Conservation (phyloP, 176 grass and related monocot species). For the Bolboschoenus planiculmis region DNA sequence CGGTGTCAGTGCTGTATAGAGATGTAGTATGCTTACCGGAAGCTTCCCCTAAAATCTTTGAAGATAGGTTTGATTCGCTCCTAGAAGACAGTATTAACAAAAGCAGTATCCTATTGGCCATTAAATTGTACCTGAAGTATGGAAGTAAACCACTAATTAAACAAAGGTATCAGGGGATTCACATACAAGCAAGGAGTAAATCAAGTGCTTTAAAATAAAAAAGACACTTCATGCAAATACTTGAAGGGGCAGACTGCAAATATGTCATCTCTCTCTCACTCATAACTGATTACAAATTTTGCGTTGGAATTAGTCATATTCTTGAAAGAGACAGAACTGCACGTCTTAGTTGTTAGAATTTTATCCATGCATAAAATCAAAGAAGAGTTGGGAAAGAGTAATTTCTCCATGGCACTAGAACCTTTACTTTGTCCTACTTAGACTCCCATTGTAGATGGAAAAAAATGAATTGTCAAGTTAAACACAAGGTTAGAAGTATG, state of each 20-base stretch:
- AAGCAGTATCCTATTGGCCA: slow-evolving; percentile 91
- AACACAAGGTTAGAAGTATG: background rate
- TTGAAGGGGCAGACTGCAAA: background rate
- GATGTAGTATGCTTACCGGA: slow-evolving; percentile 45
- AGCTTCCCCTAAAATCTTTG: slow-evolving; percentile 62
- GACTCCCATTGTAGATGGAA: background rate
- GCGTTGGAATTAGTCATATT: background rate
- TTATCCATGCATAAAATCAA: background rate
- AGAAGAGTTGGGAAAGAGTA: background rate
- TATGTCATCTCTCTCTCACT: background rate
- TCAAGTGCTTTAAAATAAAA: background rate
- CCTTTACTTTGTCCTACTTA: background rate
- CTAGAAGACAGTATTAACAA: slow-evolving; percentile 81
- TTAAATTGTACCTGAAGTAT: slow-evolving; percentile 87
- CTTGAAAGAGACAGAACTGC: background rate
- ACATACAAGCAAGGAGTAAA: background rate
- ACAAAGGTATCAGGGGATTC: background rate
- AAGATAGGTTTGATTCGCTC: slow-evolving; percentile 65
- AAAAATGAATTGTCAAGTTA: background rate
- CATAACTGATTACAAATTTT: background rate
- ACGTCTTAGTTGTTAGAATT: background rate
- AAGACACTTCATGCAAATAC: background rate
- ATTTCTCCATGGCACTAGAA: background rate
- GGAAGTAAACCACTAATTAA: background rate
- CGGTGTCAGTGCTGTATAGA: background rate